These are phyloP conservation scores for Phascolomyces articulosus DNA, from an alignment of 371 early-diverging fungal species.

Conservation along the genomic window DNA sequence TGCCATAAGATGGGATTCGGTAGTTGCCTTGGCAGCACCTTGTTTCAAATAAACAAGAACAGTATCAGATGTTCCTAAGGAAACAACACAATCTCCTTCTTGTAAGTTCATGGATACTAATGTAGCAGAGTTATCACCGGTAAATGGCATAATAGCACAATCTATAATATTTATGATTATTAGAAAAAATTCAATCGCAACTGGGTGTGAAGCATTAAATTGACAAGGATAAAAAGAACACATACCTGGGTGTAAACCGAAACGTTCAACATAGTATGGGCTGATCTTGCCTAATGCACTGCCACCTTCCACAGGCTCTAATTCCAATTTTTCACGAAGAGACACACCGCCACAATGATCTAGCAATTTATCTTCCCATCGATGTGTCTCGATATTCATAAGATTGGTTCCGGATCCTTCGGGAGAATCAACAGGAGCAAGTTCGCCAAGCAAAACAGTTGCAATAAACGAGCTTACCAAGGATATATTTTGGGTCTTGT, in stretches of 20 bases:
- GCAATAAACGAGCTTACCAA: slow-evolving; percentile 78
- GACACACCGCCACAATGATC: slow-evolving; percentile 45
- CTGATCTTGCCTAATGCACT: slow-evolving; percentile 40
- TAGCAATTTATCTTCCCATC: slow-evolving; percentile 56
- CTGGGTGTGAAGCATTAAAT: too few species aligned
- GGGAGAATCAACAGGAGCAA: slow-evolving; percentile 70
- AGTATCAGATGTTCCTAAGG: slow-evolving; percentile 85
- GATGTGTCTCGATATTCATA: slow-evolving; percentile 62
- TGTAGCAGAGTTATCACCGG: slow-evolving; percentile 87
- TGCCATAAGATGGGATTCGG: slow-evolving; percentile 67
- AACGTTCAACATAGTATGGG: slow-evolving; percentile 52
- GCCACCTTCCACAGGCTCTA: slow-evolving; percentile 46
- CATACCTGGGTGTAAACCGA: slow-evolving; percentile 63
- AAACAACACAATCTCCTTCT: slow-evolving; percentile 67
- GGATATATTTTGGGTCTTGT: slow-evolving; percentile 58
- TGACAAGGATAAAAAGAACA: too few species aligned
- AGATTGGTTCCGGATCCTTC: slow-evolving; percentile 89
- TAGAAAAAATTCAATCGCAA: too few species aligned
- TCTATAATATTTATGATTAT: slow-evolving; percentile 24
- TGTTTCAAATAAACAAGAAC: slow-evolving; percentile 64
- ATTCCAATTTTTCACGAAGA: slow-evolving; percentile 43
- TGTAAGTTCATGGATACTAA: slow-evolving; percentile 65
- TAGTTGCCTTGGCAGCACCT: slow-evolving; percentile 43
- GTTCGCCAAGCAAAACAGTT: slow-evolving; percentile 64
- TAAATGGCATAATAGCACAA: slow-evolving; percentile 70